Evolutionary conservation across 345 rosid genomes (phyloP), one percentile per base, ranked within the genome.

Genomic region (Populus ilicifolia): DNA sequence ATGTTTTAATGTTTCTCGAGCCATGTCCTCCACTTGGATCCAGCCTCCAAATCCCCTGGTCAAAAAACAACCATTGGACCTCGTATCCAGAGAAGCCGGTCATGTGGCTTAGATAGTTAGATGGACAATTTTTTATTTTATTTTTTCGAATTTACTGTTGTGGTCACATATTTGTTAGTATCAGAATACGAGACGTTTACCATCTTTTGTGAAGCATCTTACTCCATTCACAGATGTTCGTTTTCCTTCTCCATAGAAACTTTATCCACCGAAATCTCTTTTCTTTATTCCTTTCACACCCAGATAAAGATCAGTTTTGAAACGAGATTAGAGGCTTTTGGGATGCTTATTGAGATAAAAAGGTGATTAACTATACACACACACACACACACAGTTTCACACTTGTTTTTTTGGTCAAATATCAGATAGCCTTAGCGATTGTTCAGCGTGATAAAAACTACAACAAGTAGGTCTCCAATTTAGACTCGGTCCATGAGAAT

Each of bases 81-180:
- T 35, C 16, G 2, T 38, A 9, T 59, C 14, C 38, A 33, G 38
- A 48, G 72, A 62, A 79, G 73, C 56, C 66, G 70, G 64, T 33
- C 10, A 64, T 71, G 80, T 65, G 67, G 71, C 56, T 35, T n/a
- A 25, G 52, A 76, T 52, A 70, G 71, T 35, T n/a, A 25, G 52
- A 76, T 52, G 73, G 71, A 23, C 12, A 36, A 46, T 38, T 68
- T 48, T 11, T 62, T 38, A 29, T 33, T 54, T 71, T 52, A 10
- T 35, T 71, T 27, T 9, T 6, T 8, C 43, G 10, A 67, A 17
- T 1, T 20, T 8, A 35, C n/a, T 3, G 23, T n/a, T n/a, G 27
- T 10, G 64, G 5, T 25, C 29, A 10, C 64, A 59, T 59, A n/a
- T 59, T 3, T 6, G 41, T 54, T 54, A 8, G 41, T n/a, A 59